Base-by-base conservation (phyloP, 805 yeast genomes). In the Ogataea haglerorum region DNA sequence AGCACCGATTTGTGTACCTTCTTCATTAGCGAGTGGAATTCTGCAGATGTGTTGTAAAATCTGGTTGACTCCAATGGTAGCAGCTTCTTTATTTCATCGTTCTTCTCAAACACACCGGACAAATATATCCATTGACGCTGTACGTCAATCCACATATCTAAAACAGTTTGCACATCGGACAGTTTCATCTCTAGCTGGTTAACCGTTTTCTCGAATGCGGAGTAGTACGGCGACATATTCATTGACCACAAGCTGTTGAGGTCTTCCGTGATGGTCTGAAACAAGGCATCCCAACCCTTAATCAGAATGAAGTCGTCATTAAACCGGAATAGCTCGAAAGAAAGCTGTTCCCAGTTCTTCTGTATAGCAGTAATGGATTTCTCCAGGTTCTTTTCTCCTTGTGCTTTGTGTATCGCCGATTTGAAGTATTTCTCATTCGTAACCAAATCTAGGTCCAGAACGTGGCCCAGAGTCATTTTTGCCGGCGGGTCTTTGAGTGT, bases 61-160 rank as follows among this genome's bases (percentile, higher is more conserved):
- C 95, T 65, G 0, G 82, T 56, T 0, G 82, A 68, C 51, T 89
- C 96, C 3, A 75, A 54, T 0, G 95, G 93, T 9, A 90, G 64
- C 2, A 86, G 59, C n/a, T 63, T 67, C 42, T 70, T 68, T 14
- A 89, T 73, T 27, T 82, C 88, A 2, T 68, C 67, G 30, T 73
- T 75, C 1, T 70, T 64, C 4, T 76, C 80, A 53, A 91, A 83
- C 0, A 88, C 78, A 2, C 95, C 96, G 47, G 78, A 82, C 16
- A 90, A 67, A 56, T 91, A 88, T 1, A 86, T 76, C 95, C 95
- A 90, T 52, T 82, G 86, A n/a, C 82, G 67, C 59, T 91, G 98
- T 2, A 80, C 85, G 24, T 87, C 95, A 19, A 84, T 72, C 95
- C 96, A 89, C 0, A 61, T 54, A 46, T 80, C 86, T 24, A 85